Base-by-base conservation (phyloP, 116 monocot species). In the Phalaenopsis hybrid region DNA sequence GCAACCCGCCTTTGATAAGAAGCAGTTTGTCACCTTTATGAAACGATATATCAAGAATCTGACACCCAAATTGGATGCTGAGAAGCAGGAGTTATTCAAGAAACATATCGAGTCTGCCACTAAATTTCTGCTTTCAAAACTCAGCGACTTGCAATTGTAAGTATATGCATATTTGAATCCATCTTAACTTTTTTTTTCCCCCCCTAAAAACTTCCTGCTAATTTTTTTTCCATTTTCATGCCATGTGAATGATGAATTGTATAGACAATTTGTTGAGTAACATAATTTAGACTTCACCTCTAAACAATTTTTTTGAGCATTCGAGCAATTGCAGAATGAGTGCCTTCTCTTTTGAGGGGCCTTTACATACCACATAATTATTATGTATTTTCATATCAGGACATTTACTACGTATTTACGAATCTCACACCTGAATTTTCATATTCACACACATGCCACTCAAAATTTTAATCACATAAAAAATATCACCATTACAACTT, bases 1-100 rank as follows among this genome's bases (percentile, higher is more conserved):
- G 74, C 93, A 96, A 92, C 96, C 96, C 51, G 0, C 93, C 34
- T 96, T 92, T 67, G 92, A 96, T 77, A 96, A 92, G 85, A 92
- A 96, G 78, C 86, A 92, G 51, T 92, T 96, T 87, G 83, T 92
- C 6, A 82, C 92, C 18, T 92, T 61, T 83, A 89, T 94, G 72
- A 96, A 96, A 83, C 78, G 85, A 13, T 92, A 88, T 63, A 96
- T 93, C 41, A 93, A 92, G 77, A 77, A 57, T 44, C 76, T 92
- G 43, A 84, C 86, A 4, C 57, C 88, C 0, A 90, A 92, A 70
- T 75, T 96, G 33, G 89, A 89, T 0, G 78, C 23, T 5, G 93
- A 92, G 80, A 37, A 87, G 63, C 86, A 88, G n/a, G 88, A 88
- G 73, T 44, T 2, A 8, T 93, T 96, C 74, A 92, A 87, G 85